phyloP scores from a whole-genome alignment of 2,329 filamentous ascomycete genomes.

The Clonostachys byssicola region DNA sequence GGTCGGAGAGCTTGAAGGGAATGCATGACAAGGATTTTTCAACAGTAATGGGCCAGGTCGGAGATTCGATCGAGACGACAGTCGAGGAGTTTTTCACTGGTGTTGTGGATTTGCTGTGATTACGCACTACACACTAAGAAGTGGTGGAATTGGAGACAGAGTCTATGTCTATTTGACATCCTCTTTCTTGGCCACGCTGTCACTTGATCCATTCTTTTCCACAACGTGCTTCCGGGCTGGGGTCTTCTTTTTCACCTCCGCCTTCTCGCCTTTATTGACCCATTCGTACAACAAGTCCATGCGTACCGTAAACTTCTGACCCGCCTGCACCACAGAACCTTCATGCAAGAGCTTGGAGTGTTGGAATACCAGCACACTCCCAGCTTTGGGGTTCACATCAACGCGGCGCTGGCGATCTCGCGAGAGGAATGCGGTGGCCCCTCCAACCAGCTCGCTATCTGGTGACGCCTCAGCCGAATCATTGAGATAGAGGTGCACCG shows the following conservation, averaged over 20 bases:
- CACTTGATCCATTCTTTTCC: too few species aligned
- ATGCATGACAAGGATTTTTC: too few species aligned
- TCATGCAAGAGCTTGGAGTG: conserved; percentile 46
- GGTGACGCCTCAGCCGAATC: conserved; percentile 14
- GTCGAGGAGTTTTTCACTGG: too few species aligned
- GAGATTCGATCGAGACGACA: too few species aligned
- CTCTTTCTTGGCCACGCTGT: not conserved
- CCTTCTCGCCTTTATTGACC: conserved; percentile 1
- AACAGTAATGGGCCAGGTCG: too few species aligned
- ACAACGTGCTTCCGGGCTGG: too few species aligned
- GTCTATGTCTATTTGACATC: not conserved
- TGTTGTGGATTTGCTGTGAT: too few species aligned
- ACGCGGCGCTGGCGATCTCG: conserved; percentile 31
- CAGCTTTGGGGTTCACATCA: conserved; percentile 51
- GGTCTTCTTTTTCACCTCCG: too few species aligned
- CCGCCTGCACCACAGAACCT: conserved; percentile 44
- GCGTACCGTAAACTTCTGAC: conserved; percentile 53
- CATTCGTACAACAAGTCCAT: conserved; percentile 48
- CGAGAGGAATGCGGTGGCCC: conserved; percentile 52
- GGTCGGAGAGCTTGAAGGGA: too few species aligned
- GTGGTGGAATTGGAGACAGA: too few species aligned
- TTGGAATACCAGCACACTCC: conserved; percentile 58
- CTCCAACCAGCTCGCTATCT: conserved; percentile 34
- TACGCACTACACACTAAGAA: too few species aligned
- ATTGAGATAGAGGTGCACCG: conserved; percentile 46